Percentiles rank a stretch among this genome's conserved stretches.
Conservation (phyloP, 2,329 filamentous ascomycete species). For the Xylaria sp. region DNA sequence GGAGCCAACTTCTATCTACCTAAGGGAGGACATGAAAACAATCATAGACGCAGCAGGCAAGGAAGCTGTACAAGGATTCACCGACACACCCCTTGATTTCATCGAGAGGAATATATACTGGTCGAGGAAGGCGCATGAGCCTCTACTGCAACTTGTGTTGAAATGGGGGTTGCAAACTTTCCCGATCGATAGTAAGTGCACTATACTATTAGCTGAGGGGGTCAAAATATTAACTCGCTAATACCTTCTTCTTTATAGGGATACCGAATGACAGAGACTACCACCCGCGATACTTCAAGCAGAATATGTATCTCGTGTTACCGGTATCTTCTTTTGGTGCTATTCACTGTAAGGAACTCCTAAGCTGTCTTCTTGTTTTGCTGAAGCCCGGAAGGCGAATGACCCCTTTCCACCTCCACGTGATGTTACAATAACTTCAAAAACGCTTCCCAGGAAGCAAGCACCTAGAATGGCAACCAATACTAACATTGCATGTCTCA, state of each 20-base stretch:
- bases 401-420: background rate
- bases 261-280: conserved; percentile 31
- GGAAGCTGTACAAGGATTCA: background rate
- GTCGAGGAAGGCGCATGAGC: conserved; percentile 26
- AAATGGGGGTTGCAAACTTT: conserved; percentile 13
- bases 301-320: conserved; percentile 25
- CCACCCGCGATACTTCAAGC: conserved; percentile 21
- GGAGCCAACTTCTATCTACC: conserved; percentile 13
- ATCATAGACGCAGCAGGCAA: conserved; percentile 16
- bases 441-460: background rate
- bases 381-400: background rate
- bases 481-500: background rate
- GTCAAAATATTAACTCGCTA: background rate
- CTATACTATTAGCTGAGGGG: background rate
- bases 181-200: conserved; percentile 1
- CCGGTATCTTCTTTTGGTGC: conserved; percentile 22
- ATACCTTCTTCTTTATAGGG: background rate
- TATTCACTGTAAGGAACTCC: conserved; percentile 12
- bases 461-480: background rate
- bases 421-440: background rate
- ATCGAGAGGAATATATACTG: conserved; percentile 29
- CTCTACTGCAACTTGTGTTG: conserved; percentile 15
- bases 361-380: background rate
- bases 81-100: conserved; percentile 33
- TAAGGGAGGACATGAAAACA: conserved; percentile 1